Percentiles rank a stretch among this genome's conserved stretches.
Conservation (phyloP, 2,329 filamentous ascomycete species). For the Dactylella cylindrospora region DNA sequence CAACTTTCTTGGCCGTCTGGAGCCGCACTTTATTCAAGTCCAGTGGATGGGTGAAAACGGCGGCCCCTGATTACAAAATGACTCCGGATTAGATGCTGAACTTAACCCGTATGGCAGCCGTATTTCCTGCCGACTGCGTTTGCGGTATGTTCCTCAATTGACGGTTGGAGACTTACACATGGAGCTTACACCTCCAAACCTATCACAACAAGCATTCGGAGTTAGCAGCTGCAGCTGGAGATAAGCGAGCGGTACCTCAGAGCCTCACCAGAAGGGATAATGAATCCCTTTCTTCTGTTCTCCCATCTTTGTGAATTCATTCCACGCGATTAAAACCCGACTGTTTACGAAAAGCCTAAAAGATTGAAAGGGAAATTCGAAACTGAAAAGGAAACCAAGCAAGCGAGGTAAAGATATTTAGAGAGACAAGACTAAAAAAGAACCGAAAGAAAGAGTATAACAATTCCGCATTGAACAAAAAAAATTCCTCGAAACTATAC, state of each 20-base stretch:
- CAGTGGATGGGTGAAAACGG: slow-evolving; percentile 86
- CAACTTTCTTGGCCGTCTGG: slow-evolving; percentile 48
- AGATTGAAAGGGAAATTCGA: too few relatives aligned
- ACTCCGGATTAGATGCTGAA: too few relatives aligned
- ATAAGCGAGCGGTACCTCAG: slow-evolving; percentile 6
- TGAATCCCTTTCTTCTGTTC: slow-evolving; percentile 31
- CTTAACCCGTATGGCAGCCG: background rate
- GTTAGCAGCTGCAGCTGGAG: slow-evolving; percentile 18
- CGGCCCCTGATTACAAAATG: too few relatives aligned
- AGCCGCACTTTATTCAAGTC: slow-evolving; percentile 52
- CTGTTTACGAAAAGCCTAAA: too few relatives aligned
- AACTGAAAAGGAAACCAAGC: too few relatives aligned
- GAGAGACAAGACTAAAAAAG: too few relatives aligned
- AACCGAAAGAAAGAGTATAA: too few relatives aligned
- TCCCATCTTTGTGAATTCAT: slow-evolving; percentile 31
- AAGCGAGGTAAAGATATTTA: too few relatives aligned
- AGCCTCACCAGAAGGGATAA: slow-evolving; percentile 42
- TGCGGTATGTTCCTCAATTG: background rate
- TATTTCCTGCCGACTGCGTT: background rate
- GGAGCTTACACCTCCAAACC: slow-evolving; percentile 44
- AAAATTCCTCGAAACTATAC: too few relatives aligned
- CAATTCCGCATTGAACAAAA: too few relatives aligned
- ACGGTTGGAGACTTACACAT: slow-evolving; percentile 36
- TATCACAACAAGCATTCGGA: slow-evolving; percentile 6
- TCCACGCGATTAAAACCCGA: too few relatives aligned